Evolutionary conservation across 2,329 filamentous ascomycete species (phyloP).

Genomic region (Magnaporthiopsis incrustans): DNA sequence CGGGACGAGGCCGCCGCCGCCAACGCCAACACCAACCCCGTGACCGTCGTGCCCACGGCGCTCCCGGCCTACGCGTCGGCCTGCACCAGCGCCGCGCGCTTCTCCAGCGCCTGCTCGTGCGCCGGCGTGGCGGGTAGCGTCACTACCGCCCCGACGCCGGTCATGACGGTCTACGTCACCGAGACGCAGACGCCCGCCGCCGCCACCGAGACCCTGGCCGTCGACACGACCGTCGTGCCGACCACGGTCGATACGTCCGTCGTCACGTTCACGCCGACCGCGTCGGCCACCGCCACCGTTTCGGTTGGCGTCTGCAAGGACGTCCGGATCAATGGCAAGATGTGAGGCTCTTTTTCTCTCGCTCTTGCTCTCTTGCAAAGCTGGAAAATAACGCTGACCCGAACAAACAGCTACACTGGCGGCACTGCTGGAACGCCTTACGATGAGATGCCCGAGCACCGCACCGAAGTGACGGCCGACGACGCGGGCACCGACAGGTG

Average conservation of each 20-base stretch:
- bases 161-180: conserved; percentile 7
- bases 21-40: background rate
- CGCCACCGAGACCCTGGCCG: background rate
- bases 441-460: no score
- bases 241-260: background rate
- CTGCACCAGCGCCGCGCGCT: conserved; percentile 15
- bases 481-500: background rate
- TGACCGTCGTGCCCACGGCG: conserved; percentile 2
- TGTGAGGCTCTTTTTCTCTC: no score
- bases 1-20: background rate
- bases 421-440: no score
- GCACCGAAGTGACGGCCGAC: background rate
- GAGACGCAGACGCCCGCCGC: conserved; percentile 5
- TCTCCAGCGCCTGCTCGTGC: conserved; percentile 22
- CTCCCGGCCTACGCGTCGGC: conserved; percentile 18
- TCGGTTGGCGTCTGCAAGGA: background rate
- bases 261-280: background rate
- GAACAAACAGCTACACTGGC: no score
- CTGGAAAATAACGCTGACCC: no score
- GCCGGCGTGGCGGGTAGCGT: conserved; percentile 16
- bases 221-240: background rate
- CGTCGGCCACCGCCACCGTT: background rate
- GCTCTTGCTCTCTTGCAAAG: no score
- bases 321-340: background rate
- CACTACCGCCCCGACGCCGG: conserved; percentile 4